Percentiles rank a stretch among this genome's conserved stretches.
Conservation (phyloP, 495 filamentous ascomycete species). For the Jackrogersella multiformis region DNA sequence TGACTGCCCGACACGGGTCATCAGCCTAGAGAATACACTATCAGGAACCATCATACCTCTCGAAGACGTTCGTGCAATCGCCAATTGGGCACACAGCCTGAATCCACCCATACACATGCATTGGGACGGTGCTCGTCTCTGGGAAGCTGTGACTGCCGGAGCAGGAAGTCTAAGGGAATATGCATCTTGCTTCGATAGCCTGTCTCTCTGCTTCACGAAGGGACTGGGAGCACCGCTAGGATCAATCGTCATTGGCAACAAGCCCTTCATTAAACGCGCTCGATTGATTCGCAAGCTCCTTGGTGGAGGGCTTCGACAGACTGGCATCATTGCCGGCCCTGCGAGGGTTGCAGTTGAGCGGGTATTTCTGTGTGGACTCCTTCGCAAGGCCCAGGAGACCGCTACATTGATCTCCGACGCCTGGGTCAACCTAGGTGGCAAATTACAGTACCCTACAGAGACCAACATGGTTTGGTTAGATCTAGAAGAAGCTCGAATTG, state of each 20-base stretch:
- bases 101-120: constrained; percentile 2
- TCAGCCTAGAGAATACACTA: constrained; percentile 5
- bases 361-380: constrained; percentile 69
- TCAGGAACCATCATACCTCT: constrained; percentile 3
- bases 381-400: constrained; percentile 68
- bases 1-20: neutral
- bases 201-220: constrained; percentile 88
- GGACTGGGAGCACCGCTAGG: constrained; percentile 90
- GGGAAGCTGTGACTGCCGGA: constrained; percentile 74
- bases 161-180: constrained; percentile 73
- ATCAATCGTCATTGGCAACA: constrained; percentile 75
- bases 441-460: constrained; percentile 69
- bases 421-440: constrained; percentile 72
- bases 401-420: constrained; percentile 71
- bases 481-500: constrained; percentile 54
- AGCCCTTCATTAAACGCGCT: constrained; percentile 73
- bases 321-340: constrained; percentile 71
- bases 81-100: neutral
- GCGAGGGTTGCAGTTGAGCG: constrained; percentile 73
- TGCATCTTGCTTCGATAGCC: constrained; percentile 76
- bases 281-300: constrained; percentile 85
- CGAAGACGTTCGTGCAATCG: neutral
- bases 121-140: constrained; percentile 74
- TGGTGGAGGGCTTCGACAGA: constrained; percentile 83
- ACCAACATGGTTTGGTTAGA: constrained; percentile 98